Conservation (phyloP, 768 basidiomycete genomes). For the Psilocybe subaeruginosa region DNA sequence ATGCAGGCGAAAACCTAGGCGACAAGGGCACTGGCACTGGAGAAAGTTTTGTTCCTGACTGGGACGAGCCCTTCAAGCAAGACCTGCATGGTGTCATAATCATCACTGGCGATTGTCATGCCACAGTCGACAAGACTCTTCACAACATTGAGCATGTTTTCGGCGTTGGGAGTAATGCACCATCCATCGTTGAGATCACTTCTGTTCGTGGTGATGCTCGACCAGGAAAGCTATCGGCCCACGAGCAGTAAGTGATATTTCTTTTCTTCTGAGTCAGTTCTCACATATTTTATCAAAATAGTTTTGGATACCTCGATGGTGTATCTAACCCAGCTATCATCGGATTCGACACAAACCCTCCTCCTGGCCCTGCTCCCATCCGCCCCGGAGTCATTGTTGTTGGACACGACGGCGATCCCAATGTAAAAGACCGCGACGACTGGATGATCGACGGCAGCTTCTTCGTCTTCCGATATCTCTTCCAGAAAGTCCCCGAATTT, state of each 20-base stretch:
- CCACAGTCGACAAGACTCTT: conserved; percentile 37
- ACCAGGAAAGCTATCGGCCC: conserved; percentile 42
- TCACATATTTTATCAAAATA: conserved; percentile 13
- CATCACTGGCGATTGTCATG: conserved; percentile 46
- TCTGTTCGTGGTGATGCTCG: conserved; percentile 42
- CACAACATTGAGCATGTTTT: conserved; percentile 36
- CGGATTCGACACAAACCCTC: conserved; percentile 39
- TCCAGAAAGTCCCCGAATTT: conserved; percentile 56
- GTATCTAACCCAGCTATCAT: conserved; percentile 51
- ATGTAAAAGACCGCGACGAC: conserved; percentile 27
- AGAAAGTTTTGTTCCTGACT: conserved; percentile 38
- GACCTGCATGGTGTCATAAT: conserved; percentile 54
- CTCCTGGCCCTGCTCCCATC: conserved; percentile 38
- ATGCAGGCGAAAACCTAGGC: conserved; percentile 37
- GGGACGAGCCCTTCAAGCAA: conserved; percentile 50
- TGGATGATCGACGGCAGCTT: conserved; percentile 57
- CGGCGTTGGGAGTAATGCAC: conserved; percentile 25
- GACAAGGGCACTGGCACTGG: conserved; percentile 32
- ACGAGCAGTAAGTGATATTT: conserved; percentile 44
- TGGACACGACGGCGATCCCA: conserved; percentile 44
- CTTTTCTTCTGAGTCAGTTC: neutral
- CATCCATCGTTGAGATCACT: conserved; percentile 43
- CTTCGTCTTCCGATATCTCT: conserved; percentile 52
- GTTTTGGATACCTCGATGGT: conserved; percentile 57
- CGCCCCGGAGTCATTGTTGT: conserved; percentile 45